phyloP scores from a whole-genome alignment of 2,329 filamentous ascomycete species.

The Arthrobotrys iridis region DNA sequence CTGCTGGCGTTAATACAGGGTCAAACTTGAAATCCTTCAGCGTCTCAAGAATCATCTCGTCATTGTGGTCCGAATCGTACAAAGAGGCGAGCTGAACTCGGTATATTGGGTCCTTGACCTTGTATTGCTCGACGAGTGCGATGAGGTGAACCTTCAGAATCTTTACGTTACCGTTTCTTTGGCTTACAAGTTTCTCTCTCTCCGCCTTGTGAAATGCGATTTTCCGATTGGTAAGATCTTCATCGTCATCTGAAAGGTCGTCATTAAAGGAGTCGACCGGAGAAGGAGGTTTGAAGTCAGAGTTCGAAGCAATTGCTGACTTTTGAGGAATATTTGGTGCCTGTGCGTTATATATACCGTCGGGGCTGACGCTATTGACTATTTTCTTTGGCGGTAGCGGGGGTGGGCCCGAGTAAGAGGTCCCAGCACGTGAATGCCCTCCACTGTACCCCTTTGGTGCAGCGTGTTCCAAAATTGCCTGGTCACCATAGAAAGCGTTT shows the following conservation, averaged over 20 bases:
- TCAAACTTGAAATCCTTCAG: conserved; percentile 1
- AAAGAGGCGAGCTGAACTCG: background rate
- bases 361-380: background rate
- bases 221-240: background rate
- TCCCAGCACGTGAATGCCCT: too few relatives aligned
- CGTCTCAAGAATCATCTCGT: background rate
- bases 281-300: background rate
- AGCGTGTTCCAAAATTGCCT: too few relatives aligned
- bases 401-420: too few relatives aligned
- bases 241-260: conserved; percentile 15
- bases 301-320: background rate
- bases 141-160: background rate
- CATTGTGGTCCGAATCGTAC: background rate
- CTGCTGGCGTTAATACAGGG: background rate
- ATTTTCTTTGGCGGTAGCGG: background rate
- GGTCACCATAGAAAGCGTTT: too few relatives aligned
- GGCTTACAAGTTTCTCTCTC: background rate
- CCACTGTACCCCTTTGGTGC: too few relatives aligned
- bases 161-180: background rate
- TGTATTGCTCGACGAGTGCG: conserved; percentile 13
- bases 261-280: background rate
- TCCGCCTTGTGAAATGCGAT: conserved; percentile 16
- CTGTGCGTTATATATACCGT: background rate
- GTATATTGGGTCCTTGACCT: background rate
- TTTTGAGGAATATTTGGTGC: background rate